Evolutionary conservation across 331 rosid species (phyloP).

Genomic region (Rosa hybrid): DNA sequence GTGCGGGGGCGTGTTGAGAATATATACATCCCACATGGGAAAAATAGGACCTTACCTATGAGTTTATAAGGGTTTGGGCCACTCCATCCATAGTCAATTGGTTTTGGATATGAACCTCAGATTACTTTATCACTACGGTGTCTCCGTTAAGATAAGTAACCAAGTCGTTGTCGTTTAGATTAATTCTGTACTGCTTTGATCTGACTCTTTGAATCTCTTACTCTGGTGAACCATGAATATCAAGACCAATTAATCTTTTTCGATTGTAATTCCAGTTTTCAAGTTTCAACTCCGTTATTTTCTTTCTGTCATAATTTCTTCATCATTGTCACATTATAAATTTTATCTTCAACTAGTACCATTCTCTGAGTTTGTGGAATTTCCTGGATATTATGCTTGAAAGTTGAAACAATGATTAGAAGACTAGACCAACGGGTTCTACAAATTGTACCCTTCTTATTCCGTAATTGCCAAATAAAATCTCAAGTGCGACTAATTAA

Average conservation of each 20-base stretch:
- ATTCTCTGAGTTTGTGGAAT: too few relatives aligned
- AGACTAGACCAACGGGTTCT: background rate
- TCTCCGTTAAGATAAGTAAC: background rate
- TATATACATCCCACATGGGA: too few relatives aligned
- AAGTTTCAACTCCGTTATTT: background rate
- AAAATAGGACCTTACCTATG: too few relatives aligned
- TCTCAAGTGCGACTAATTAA: background rate
- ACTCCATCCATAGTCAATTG: too few relatives aligned
- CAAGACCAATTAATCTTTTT: background rate
- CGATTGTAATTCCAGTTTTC: background rate
- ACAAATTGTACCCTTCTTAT: background rate
- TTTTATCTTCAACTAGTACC: too few relatives aligned
- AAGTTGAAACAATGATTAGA: background rate
- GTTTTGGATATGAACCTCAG: too few relatives aligned
- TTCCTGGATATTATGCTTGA: too few relatives aligned
- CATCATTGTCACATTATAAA: background rate
- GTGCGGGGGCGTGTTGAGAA: too few relatives aligned
- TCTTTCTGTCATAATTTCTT: background rate
- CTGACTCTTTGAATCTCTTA: background rate
- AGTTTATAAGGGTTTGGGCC: too few relatives aligned
- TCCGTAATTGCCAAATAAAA: background rate
- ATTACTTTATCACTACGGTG: too few relatives aligned
- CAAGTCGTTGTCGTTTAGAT: background rate
- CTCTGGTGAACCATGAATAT: background rate
- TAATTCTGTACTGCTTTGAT: background rate